phyloP scores from a whole-genome alignment of 371 early-diverging fungal genomes.

The Rhizomucor pusillus region DNA sequence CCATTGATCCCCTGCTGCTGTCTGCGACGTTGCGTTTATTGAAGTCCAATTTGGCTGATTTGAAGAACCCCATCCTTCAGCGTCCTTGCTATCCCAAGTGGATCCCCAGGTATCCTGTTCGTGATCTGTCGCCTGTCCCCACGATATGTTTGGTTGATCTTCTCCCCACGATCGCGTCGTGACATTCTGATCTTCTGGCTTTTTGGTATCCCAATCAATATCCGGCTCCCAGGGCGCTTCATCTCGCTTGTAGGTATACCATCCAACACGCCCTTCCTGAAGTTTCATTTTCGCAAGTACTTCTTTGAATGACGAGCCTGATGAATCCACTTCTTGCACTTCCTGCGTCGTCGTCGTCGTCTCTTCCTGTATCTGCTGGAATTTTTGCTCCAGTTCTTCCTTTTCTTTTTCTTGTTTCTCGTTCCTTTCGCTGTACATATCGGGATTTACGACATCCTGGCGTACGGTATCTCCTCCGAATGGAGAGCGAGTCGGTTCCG shows the following conservation, averaged over 20 bases:
- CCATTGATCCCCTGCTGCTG: too few relatives aligned
- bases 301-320: background rate
- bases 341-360: background rate
- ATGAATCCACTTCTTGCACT: background rate
- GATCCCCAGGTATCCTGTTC: too few relatives aligned
- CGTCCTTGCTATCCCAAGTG: too few relatives aligned
- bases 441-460: too few relatives aligned
- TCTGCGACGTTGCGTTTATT: too few relatives aligned
- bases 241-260: constrained; percentile 21
- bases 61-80: background rate
- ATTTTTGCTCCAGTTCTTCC: background rate
- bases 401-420: background rate
- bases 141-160: constrained; percentile 9
- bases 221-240: constrained; percentile 19
- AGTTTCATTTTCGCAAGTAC: background rate
- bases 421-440: background rate
- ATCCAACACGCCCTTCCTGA: constrained; percentile 11
- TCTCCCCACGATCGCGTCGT: constrained; percentile 17
- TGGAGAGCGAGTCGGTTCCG: constrained; percentile 15
- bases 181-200: background rate
- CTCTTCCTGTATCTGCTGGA: background rate
- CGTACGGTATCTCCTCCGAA: constrained; percentile 25
- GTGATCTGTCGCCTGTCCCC: constrained; percentile 12
- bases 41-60: too few relatives aligned
- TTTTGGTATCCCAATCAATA: constrained; percentile 16